A percentile compares a stretch with the other conserved stretches of the same genome.
phyloP scores from a whole-genome alignment of 2,329 filamentous ascomycete species.

The Aspergillus bombycis region DNA sequence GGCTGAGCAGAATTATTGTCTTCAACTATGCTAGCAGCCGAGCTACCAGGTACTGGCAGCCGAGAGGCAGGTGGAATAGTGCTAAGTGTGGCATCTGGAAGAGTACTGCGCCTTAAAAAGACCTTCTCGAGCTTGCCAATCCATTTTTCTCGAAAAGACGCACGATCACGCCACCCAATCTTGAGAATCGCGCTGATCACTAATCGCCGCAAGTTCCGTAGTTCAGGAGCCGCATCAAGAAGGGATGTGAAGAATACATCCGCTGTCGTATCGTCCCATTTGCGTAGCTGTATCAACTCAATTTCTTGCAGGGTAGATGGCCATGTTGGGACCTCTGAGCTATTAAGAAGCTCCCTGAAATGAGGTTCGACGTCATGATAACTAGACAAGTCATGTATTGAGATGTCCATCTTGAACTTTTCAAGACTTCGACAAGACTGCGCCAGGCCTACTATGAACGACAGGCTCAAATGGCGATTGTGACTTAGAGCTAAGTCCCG shows the following conservation, averaged over 20 bases:
- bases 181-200: slow-evolving; percentile 78
- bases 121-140: slow-evolving; percentile 65
- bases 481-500: slow-evolving; percentile 71
- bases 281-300: slow-evolving; percentile 75
- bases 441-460: slow-evolving; percentile 70
- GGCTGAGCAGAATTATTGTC: slow-evolving; percentile 16
- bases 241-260: slow-evolving; percentile 79
- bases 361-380: slow-evolving; percentile 74
- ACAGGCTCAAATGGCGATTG: slow-evolving; percentile 76
- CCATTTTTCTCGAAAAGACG: slow-evolving; percentile 78
- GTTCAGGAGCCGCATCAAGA: slow-evolving; percentile 66
- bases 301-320: slow-evolving; percentile 70
- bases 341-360: slow-evolving; percentile 67
- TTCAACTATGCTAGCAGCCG: not conserved
- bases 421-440: slow-evolving; percentile 70
- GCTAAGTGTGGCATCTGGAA: slow-evolving; percentile 34
- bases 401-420: slow-evolving; percentile 74
- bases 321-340: slow-evolving; percentile 72
- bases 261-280: slow-evolving; percentile 71
- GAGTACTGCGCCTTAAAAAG: slow-evolving; percentile 42
- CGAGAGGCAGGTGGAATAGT: slow-evolving; percentile 24
- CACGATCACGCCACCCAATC: slow-evolving; percentile 77
- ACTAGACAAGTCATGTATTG: slow-evolving; percentile 71
- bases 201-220: slow-evolving; percentile 71
- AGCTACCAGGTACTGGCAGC: not conserved